Evolutionary conservation across 176 grass and related monocot genomes (phyloP).

Genomic region (Phoenix dactylifera): DNA sequence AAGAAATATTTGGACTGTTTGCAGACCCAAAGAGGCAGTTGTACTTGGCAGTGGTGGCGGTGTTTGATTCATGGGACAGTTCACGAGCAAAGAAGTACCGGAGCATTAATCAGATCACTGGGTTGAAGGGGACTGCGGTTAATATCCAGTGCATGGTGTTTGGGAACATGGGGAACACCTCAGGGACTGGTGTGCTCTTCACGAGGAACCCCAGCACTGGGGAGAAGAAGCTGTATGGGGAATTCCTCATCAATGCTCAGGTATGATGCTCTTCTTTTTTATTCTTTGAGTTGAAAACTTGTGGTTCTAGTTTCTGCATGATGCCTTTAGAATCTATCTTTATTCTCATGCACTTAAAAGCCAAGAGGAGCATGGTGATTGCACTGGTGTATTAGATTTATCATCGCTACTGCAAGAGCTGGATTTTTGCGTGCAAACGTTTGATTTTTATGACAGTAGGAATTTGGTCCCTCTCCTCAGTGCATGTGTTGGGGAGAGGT

Average conservation of each 20-base stretch:
- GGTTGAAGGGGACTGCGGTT: constrained; percentile 74
- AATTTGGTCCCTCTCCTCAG: too few relatives aligned
- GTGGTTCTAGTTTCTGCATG: too few relatives aligned
- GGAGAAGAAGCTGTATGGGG: constrained; percentile 95
- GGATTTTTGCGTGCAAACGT: too few relatives aligned
- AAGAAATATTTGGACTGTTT: neutral
- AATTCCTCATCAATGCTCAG: constrained; percentile 93
- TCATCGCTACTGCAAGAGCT: too few relatives aligned
- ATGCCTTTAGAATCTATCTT: too few relatives aligned
- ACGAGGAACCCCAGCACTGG: constrained; percentile 91
- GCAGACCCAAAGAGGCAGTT: constrained; percentile 76
- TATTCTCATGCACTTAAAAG: too few relatives aligned
- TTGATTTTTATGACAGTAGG: too few relatives aligned
- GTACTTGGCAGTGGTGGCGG: constrained; percentile 57
- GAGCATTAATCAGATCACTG: constrained; percentile 85
- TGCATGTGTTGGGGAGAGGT: too few relatives aligned
- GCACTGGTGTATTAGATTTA: too few relatives aligned
- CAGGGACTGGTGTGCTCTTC: constrained; percentile 94
- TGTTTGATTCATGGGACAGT: constrained; percentile 97
- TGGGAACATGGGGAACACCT: constrained; percentile 95
- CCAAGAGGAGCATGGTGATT: too few relatives aligned
- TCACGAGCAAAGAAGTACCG: constrained; percentile 78
- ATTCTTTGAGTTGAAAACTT: neutral
- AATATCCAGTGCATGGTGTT: constrained; percentile 98
- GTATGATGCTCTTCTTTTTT: constrained; percentile 10